Evolutionary conservation across 139 green algal genomes (phyloP), one percentile per base, ranked within the genome.

Genomic region (Volvox africanus): DNA sequence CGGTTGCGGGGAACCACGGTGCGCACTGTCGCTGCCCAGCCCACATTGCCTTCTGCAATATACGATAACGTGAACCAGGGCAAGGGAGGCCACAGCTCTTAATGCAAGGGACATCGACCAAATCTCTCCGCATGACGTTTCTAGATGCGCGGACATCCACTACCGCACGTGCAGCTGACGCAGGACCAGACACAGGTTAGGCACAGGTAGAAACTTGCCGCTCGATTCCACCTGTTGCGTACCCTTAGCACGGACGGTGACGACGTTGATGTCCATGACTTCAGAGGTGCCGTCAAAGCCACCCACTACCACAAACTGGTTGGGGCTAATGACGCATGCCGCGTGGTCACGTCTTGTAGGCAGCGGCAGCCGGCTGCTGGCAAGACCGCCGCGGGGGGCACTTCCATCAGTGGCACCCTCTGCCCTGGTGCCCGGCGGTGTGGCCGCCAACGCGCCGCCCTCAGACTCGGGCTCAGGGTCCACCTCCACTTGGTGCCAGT

Each of bases 261-360:
- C 55, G 0, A 50, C 71, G 11, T 90, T 35, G 14, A 90, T 44
- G 79, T 93, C 82, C 91, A 92, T 91, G 11, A 80, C 65, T 86
- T 93, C 91, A 9, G 62, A 22, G 68, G 61, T 55, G 18, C 91
- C 92, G 77, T 94, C 91, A 86, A 94, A 95, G 33, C 93, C 93
- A 28, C 93, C 93, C 36, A 92, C 61, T 12, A 94, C 85, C 24
- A 94, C 84, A 50, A 94, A 93, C 61, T 88, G 82, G 68, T 86
- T 84, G 24, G 91, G 87, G 21, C 92, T 92, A 9, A 62, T 88
- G 2, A 83, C 88, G 80, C 92, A 94, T 1, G 85, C 89, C 37
- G 92, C 93, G 55, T 91, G 73, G 78, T 92, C 92, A 0, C 88
- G 65, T 18, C 73, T 36, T 18, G 92, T 86, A 19, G 20, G 36